Conservation (phyloP, 2,329 filamentous ascomycete species). For the Venturia oleaginea region DNA sequence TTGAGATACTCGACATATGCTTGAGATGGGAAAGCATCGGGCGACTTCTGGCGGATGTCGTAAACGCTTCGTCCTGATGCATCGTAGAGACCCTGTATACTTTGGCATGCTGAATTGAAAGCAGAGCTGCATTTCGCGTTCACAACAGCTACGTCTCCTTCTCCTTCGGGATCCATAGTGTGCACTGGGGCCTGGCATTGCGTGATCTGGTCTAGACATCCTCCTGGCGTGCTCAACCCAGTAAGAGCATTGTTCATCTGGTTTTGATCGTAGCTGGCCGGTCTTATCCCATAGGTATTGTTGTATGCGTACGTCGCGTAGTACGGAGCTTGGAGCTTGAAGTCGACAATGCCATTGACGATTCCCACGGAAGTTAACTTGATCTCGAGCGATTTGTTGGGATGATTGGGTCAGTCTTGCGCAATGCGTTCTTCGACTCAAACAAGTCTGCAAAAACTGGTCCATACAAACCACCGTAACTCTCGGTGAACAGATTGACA, state of each 20-base stretch:
- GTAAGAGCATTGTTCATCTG: slow-evolving; percentile 39
- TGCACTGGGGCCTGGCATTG: slow-evolving; percentile 26
- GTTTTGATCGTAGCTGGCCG: slow-evolving; percentile 42
- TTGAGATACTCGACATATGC: slow-evolving; percentile 45
- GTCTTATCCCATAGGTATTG: slow-evolving; percentile 56
- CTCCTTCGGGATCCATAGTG: slow-evolving; percentile 25
- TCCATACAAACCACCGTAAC: slow-evolving; percentile 62
- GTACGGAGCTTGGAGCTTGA: slow-evolving; percentile 49
- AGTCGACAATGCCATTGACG: slow-evolving; percentile 62
- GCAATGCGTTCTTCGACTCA: slow-evolving; percentile 52
- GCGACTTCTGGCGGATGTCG: slow-evolving; percentile 34
- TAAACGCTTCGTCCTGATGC: slow-evolving; percentile 31
- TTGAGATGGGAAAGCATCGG: slow-evolving; percentile 29
- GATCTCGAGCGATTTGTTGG: slow-evolving; percentile 48
- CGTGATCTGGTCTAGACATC: slow-evolving; percentile 41
- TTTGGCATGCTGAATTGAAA: slow-evolving; percentile 9
- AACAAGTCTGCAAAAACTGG: slow-evolving; percentile 51
- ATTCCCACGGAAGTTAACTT: slow-evolving; percentile 57
- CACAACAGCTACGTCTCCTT: slow-evolving; percentile 24
- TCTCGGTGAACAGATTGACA: slow-evolving; percentile 60
- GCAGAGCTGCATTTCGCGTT: slow-evolving; percentile 24
- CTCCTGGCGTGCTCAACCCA: slow-evolving; percentile 38
- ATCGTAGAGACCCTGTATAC: background rate
- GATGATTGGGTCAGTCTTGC: slow-evolving; percentile 41
- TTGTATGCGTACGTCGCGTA: slow-evolving; percentile 50